Evolutionary conservation across 2,329 filamentous ascomycete species (phyloP).

Genomic region (Ceratocystis colombiana): DNA sequence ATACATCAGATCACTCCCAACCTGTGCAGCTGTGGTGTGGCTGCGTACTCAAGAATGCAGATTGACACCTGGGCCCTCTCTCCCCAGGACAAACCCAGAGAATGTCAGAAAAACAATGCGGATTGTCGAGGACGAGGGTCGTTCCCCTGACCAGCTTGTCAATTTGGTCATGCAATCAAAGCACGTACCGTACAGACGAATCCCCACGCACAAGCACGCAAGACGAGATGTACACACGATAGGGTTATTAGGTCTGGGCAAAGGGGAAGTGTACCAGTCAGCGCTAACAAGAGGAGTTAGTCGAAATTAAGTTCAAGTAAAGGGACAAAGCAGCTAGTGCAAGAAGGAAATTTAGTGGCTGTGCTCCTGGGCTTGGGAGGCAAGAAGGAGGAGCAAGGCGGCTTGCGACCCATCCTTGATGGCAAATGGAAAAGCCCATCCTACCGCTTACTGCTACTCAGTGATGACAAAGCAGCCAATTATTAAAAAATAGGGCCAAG

Average conservation of each 20-base stretch:
- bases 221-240: too few species aligned
- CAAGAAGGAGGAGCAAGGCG: background rate
- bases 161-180: background rate
- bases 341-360: slow-evolving; percentile 7
- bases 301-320: background rate
- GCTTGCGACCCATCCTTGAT: background rate
- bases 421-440: background rate
- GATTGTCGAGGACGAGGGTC: background rate
- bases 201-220: too few species aligned
- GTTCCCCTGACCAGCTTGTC: background rate
- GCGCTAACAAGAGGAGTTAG: slow-evolving; percentile 5
- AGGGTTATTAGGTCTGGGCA: too few species aligned
- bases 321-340: background rate
- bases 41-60: background rate
- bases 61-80: background rate
- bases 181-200: too few species aligned
- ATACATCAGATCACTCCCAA: background rate
- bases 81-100: background rate
- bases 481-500: too few species aligned
- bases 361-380: background rate
- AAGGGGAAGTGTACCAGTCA: background rate
- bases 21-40: background rate
- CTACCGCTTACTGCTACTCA: too few species aligned
- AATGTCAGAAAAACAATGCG: background rate
- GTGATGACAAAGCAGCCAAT: too few species aligned